Conservation (phyloP, 164 flowering plant genomes). For the Hamamelis virginiana region DNA sequence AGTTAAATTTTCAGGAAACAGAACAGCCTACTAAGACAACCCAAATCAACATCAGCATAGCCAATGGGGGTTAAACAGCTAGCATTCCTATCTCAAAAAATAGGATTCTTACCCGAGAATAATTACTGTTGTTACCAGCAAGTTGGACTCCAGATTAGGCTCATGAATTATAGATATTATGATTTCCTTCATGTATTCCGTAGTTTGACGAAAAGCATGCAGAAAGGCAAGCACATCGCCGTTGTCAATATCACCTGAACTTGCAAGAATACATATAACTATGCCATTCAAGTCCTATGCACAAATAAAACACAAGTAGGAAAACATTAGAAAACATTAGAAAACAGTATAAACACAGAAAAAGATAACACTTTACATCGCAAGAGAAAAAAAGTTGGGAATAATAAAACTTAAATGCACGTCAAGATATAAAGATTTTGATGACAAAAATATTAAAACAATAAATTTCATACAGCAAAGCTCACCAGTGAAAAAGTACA, state of each 20-base stretch:
- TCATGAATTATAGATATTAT: conserved; percentile 54
- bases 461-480: no score
- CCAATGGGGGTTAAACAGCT: background rate
- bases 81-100: background rate
- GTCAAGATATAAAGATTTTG: background rate
- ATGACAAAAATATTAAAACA: no score
- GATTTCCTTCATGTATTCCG: conserved; percentile 50
- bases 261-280: conserved; percentile 63
- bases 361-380: no score
- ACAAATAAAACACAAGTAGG: background rate
- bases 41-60: background rate
- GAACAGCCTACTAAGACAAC: no score
- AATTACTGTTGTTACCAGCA: conserved; percentile 64
- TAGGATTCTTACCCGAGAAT: conserved; percentile 53
- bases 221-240: conserved; percentile 41
- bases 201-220: conserved; percentile 53
- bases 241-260: conserved; percentile 34
- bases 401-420: background rate
- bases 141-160: conserved; percentile 61
- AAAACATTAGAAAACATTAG: background rate
- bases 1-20: background rate
- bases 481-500: no score
- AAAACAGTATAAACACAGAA: no score
- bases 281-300: conserved; percentile 57
- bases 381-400: background rate